Evolutionary conservation across 441 rosid species (phyloP).

Genomic region (Erodium trifolium): DNA sequence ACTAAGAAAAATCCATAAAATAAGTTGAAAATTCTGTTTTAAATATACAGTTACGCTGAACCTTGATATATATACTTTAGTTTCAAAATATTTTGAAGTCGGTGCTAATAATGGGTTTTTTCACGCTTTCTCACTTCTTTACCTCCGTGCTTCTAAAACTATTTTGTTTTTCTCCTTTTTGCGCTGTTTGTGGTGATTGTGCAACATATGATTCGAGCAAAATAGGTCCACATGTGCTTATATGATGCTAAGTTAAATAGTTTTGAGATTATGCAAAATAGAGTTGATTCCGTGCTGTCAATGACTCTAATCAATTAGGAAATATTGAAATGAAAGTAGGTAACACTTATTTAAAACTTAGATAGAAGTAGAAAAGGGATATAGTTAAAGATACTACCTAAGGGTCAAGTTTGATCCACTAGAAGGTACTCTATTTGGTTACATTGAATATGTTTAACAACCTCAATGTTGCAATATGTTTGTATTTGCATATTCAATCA

Average conservation of each 20-base stretch:
- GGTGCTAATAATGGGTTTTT: not conserved
- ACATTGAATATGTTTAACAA: not conserved
- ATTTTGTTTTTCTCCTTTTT: not conserved
- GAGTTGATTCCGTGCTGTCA: not conserved
- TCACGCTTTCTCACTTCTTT: not conserved
- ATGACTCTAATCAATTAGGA: not conserved
- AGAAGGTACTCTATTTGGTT: not conserved
- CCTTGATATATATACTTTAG: not conserved
- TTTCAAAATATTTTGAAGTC: not conserved
- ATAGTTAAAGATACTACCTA: not conserved
- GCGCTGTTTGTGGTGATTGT: not conserved
- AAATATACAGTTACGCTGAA: not conserved
- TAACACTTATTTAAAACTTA: too few relatives aligned
- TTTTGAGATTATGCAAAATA: not conserved
- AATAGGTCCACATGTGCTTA: not conserved
- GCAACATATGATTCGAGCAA: not conserved
- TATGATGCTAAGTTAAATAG: not conserved
- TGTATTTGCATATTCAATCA: not conserved
- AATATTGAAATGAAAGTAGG: too few relatives aligned
- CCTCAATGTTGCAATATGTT: not conserved
- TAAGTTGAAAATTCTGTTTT: not conserved
- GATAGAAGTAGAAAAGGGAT: not conserved
- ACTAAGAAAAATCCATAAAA: not conserved
- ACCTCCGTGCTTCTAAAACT: not conserved
- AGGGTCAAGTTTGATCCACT: not conserved